These are phyloP conservation scores for Calonectria pauciramosa DNA, from an alignment of 2,329 filamentous ascomycete genomes.

Conservation along the genomic window DNA sequence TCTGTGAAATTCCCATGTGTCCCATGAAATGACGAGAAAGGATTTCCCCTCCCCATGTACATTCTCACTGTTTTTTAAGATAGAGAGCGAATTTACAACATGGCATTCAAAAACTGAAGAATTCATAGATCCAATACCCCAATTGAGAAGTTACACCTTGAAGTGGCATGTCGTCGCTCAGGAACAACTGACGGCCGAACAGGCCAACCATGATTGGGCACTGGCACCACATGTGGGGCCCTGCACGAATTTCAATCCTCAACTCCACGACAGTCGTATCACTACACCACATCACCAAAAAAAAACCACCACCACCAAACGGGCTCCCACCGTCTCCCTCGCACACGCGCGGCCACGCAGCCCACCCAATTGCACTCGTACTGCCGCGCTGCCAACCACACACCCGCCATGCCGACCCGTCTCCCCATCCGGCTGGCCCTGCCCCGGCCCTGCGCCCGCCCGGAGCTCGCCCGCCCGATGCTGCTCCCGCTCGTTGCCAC, in stretches of 20 bases:
- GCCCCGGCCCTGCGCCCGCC: slow-evolving; percentile 52
- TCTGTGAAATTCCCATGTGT: not conserved
- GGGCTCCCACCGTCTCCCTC: slow-evolving; percentile 22
- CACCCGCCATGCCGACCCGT: slow-evolving; percentile 57
- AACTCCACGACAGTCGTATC: slow-evolving; percentile 4
- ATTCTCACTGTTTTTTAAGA: not conserved
- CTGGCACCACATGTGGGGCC: not conserved
- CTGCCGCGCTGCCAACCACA: slow-evolving; percentile 27
- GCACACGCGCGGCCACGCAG: slow-evolving; percentile 25
- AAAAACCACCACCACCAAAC: slow-evolving; percentile 24
- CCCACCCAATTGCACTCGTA: slow-evolving; percentile 31
- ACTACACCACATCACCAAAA: slow-evolving; percentile 9
- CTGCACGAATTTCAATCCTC: slow-evolving; percentile 12
- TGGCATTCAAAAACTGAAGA: not conserved
- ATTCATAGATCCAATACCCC: not conserved
- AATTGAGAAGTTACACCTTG: not conserved
- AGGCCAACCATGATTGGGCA: not conserved
- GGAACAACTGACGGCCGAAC: not conserved
- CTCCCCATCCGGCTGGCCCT: slow-evolving; percentile 60
- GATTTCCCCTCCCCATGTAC: not conserved
- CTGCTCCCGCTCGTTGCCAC: slow-evolving; percentile 61
- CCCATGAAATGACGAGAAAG: not conserved
- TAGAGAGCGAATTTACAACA: not conserved
- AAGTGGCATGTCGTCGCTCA: not conserved
- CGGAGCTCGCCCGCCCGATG: slow-evolving; percentile 51